A percentile compares a stretch with the other conserved stretches of the same genome.
Conservation (phyloP, 2,329 filamentous ascomycete genomes). For the Trichoderma cornu-damae region DNA sequence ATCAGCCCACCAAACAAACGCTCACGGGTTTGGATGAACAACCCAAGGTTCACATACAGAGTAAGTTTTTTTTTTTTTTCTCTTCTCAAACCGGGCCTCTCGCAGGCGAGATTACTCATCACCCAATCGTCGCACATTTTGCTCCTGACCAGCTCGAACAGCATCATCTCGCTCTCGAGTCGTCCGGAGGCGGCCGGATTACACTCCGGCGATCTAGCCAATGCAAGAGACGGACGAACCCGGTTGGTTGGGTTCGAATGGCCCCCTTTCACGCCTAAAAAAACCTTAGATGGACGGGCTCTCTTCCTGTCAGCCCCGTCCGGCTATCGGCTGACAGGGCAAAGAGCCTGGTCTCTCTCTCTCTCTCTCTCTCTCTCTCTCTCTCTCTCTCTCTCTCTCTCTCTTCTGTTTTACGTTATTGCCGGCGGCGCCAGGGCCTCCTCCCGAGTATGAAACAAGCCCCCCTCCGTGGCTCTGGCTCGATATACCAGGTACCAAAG, state of each 20-base stretch:
- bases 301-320: not conserved
- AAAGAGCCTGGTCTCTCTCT: not conserved
- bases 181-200: not conserved
- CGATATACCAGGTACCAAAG: no score
- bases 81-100: not conserved
- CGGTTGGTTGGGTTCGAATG: not conserved
- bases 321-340: constrained; percentile 14
- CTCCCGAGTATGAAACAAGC: not conserved
- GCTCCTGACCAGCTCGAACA: no score
- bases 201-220: not conserved
- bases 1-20: not conserved
- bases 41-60: no score
- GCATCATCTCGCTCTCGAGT: no score
- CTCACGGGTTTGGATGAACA: not conserved
- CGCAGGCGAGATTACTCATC: not conserved
- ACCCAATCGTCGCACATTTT: not conserved
- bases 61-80: no score
- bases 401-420: not conserved
- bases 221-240: not conserved
- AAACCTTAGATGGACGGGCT: not conserved
- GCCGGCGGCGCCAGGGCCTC: not conserved
- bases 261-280: not conserved
- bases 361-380: no score
- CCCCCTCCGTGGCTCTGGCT: no score
- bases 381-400: no score